Evolutionary conservation across 2,329 filamentous ascomycete species (phyloP), one percentile per base, ranked within the genome.

Genomic region (Aureobasidium sp.): DNA sequence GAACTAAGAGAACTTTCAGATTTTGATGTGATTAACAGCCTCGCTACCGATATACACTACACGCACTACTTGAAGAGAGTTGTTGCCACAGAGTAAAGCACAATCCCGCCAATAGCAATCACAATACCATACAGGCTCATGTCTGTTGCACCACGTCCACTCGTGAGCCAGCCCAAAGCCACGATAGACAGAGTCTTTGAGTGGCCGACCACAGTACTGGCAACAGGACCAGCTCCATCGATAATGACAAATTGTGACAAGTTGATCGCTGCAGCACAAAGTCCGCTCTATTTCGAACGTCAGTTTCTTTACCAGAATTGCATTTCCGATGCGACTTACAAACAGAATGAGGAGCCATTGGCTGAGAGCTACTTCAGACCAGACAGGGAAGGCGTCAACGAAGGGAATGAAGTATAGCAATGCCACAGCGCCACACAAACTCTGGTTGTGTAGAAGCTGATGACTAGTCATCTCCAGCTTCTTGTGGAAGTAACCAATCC

Each of bases 381-480:
- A 88, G 15, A 81, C 80, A 3, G 90, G 89, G 71, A 91, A 87
- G 20, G 82, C 86, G 71, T 93, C 90, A 25, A 88, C 80, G 71
- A 91, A 90, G 0, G 89, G 90, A 67, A 91, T 90, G 42, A 87
- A 84, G 71, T 91, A 91, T 33, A 91, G 82, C 60, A 92, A 82
- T 69, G 91, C 75, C 67, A 90, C 82, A 2, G 86, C 85, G 25
- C 88, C 87, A 2, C 91, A 79, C 2, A 90, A 89, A 2, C 89
- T 87, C 76, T 92, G 90, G 76, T 91, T 91, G 78, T 88, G 88
- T 15, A 93, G 82, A 40, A 93, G 79, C 79, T 92, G 90, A 85
- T 90, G 90, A 77, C 88, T 91, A 69, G 85, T 87, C 79, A 91
- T 88, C 67, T 89, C 83, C 27, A 91, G 82, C 76, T 87, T 90